These are phyloP conservation scores for Arachnopeziza araneosa DNA, from an alignment of 2,329 filamentous ascomycete species.

Conservation along the genomic window DNA sequence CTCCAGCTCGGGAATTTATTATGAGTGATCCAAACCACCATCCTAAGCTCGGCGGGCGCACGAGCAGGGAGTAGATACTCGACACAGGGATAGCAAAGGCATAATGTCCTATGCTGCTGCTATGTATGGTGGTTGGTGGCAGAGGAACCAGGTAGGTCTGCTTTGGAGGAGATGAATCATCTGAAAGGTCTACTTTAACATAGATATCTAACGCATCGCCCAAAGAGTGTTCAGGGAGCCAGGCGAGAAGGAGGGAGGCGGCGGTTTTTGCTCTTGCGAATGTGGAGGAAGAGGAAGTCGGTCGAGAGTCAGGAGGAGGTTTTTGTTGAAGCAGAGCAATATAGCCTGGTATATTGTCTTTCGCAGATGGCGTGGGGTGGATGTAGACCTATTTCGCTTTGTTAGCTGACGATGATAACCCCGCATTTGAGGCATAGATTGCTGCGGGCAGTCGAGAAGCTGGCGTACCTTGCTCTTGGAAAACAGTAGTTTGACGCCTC, in stretches of 20 bases:
- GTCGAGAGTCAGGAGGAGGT: constrained; percentile 34
- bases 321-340: constrained; percentile 93
- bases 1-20: constrained; percentile 84
- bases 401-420: constrained; percentile 1
- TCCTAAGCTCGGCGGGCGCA: constrained; percentile 85
- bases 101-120: constrained; percentile 68
- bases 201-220: constrained; percentile 85
- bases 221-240: constrained; percentile 85
- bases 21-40: constrained; percentile 99
- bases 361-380: constrained; percentile 85
- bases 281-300: constrained; percentile 31
- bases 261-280: constrained; percentile 46
- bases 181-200: constrained; percentile 88
- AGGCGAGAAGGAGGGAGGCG: constrained; percentile 73
- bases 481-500: constrained; percentile 87
- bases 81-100: constrained; percentile 87
- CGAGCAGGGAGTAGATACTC: constrained; percentile 83
- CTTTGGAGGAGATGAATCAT: constrained; percentile 72
- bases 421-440: constrained; percentile 4
- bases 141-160: constrained; percentile 89
- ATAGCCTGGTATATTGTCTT: constrained; percentile 93
- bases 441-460: background rate
- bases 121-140: constrained; percentile 75
- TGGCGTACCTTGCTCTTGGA: constrained; percentile 85
- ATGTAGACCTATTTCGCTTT: constrained; percentile 70